A percentile compares a stretch with the other conserved stretches of the same genome.
These are phyloP conservation scores for Amanita muscaria DNA, from an alignment of 768 basidiomycete genomes.

Conservation along the genomic window DNA sequence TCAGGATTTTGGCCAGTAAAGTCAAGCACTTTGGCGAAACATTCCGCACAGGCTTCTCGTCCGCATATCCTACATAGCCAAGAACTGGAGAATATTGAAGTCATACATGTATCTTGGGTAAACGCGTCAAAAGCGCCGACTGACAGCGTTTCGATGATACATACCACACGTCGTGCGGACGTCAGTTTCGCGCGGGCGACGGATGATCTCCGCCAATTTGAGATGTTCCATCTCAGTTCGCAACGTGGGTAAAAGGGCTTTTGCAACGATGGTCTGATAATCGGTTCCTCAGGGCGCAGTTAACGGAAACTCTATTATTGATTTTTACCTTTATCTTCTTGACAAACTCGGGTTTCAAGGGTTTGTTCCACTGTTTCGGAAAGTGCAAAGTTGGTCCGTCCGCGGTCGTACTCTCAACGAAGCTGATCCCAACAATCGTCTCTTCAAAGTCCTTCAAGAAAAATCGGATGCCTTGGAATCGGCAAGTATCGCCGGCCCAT, in stretches of 20 bases:
- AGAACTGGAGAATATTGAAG: constrained; percentile 81
- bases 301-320: neutral
- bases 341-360: constrained; percentile 41
- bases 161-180: constrained; percentile 80
- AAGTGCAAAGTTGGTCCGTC: constrained; percentile 55
- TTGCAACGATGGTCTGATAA: constrained; percentile 55
- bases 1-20: constrained; percentile 47
- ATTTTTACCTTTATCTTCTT: constrained; percentile 50
- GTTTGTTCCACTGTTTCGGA: constrained; percentile 60
- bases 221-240: constrained; percentile 58
- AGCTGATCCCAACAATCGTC: constrained; percentile 58
- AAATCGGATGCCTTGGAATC: constrained; percentile 78
- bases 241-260: constrained; percentile 58
- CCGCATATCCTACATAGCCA: constrained; percentile 93
- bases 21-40: constrained; percentile 61
- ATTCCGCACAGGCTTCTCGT: constrained; percentile 82
- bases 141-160: constrained; percentile 16
- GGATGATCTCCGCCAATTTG: constrained; percentile 46
- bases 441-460: constrained; percentile 56
- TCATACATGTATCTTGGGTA: constrained; percentile 79
- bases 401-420: constrained; percentile 53
- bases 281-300: constrained; percentile 10
- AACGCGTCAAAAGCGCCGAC: neutral
- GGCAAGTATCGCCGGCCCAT: constrained; percentile 83
- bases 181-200: constrained; percentile 69